A percentile compares a stretch with the other conserved stretches of the same genome.
Conservation (phyloP, 192 early-diverging fungal genomes). For the Rhizoclosmatium sp. region DNA sequence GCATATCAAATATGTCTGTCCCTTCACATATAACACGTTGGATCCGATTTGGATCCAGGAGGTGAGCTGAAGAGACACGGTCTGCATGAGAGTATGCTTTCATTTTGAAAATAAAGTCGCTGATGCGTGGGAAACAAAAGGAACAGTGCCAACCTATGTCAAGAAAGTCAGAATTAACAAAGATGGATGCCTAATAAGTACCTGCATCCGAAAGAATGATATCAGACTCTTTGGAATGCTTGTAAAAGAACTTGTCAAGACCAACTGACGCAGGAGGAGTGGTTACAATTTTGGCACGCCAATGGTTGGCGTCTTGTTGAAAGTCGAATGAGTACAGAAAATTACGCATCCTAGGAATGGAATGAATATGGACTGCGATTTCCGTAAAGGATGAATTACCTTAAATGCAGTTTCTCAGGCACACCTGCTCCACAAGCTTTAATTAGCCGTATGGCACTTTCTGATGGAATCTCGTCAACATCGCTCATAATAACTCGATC, state of each 20-base stretch:
- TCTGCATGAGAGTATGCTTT: slow-evolving; percentile 67
- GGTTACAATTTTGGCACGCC: slow-evolving; percentile 55
- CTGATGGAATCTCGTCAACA: slow-evolving; percentile 66
- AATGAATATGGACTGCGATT: background rate
- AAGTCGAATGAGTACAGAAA: slow-evolving; percentile 74
- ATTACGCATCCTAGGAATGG: slow-evolving; percentile 46
- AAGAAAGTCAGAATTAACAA: background rate
- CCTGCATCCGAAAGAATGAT: slow-evolving; percentile 61
- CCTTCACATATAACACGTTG: slow-evolving; percentile 66
- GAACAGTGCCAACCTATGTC: slow-evolving; percentile 66
- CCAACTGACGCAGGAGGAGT: slow-evolving; percentile 29
- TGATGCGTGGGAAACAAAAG: slow-evolving; percentile 64
- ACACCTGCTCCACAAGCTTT: slow-evolving; percentile 50
- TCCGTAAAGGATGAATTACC: background rate
- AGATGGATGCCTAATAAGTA: background rate
- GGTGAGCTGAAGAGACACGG: slow-evolving; percentile 44
- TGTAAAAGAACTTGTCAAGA: slow-evolving; percentile 39
- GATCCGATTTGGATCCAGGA: slow-evolving; percentile 51
- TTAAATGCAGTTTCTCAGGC: slow-evolving; percentile 57
- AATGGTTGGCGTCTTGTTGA: slow-evolving; percentile 50
- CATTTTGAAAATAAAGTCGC: slow-evolving; percentile 72
- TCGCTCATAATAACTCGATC: slow-evolving; percentile 65
- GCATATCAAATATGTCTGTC: slow-evolving; percentile 71
- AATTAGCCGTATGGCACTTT: slow-evolving; percentile 53
- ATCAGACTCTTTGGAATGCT: slow-evolving; percentile 47